Conservation (phyloP, 192 early-diverging fungal species). For the Lobosporangium transversale region DNA sequence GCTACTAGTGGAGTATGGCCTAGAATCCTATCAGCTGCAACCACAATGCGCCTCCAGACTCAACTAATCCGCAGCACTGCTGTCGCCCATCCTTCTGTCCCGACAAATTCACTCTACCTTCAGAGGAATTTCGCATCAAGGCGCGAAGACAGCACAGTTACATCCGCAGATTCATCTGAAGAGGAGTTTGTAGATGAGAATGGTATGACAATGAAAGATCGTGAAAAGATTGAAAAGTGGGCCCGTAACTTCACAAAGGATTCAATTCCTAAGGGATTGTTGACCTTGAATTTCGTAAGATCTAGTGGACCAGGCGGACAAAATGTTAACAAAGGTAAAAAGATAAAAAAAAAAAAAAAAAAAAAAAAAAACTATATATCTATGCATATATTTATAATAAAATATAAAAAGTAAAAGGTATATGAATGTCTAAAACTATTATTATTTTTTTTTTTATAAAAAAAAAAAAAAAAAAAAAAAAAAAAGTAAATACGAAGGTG, state of each 20-base stretch:
- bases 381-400: too few species aligned
- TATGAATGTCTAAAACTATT: too few species aligned
- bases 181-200: slow-evolving; percentile 39
- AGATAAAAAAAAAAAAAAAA: too few species aligned
- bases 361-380: too few species aligned
- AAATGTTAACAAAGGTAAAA: slow-evolving; percentile 92
- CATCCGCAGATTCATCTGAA: slow-evolving; percentile 1
- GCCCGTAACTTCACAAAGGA: slow-evolving; percentile 59
- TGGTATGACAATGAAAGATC: slow-evolving; percentile 47
- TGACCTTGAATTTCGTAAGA: slow-evolving; percentile 70
- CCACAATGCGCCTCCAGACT: neutral
- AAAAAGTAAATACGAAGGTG: slow-evolving; percentile 87
- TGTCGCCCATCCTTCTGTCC: neutral
- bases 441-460: neutral
- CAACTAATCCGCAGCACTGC: neutral
- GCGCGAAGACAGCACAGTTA: neutral
- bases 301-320: slow-evolving; percentile 91
- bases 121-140: slow-evolving; percentile 17
- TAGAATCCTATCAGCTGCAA: neutral
- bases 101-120: neutral
- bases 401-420: too few species aligned
- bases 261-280: slow-evolving; percentile 67
- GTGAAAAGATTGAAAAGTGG: slow-evolving; percentile 57
- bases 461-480: too few species aligned
- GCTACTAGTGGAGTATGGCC: neutral